Evolutionary conservation across 2,329 filamentous ascomycete genomes (phyloP).

Genomic region (Colletotrichum tropicicola): DNA sequence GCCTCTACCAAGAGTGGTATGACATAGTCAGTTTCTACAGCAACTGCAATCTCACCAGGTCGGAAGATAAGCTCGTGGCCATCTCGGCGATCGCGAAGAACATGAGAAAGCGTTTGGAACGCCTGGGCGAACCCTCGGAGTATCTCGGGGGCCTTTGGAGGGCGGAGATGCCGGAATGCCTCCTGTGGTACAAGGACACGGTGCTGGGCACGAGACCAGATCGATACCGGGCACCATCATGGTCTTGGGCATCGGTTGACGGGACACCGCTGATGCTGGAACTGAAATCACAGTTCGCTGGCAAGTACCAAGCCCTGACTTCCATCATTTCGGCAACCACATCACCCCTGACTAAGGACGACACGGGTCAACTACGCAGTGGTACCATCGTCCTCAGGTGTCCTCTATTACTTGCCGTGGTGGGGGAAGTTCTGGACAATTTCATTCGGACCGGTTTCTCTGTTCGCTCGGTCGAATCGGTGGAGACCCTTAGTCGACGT

Average conservation of each 20-base stretch:
- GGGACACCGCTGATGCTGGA: not conserved
- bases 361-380: not conserved
- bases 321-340: not conserved
- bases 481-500: no score
- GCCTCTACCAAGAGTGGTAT: no score
- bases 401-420: not conserved
- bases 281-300: not conserved
- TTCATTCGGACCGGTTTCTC: no score
- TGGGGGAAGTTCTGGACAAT: no score
- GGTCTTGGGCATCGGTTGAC: not conserved
- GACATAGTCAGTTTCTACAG: no score
- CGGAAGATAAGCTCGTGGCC: slow-evolving; percentile 36
- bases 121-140: slow-evolving; percentile 32
- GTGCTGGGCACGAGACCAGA: not conserved
- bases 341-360: not conserved
- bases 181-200: not conserved
- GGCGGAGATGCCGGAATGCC: not conserved
- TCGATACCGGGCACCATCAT: not conserved
- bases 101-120: slow-evolving; percentile 30
- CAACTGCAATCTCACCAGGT: slow-evolving; percentile 24
- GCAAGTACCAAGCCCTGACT: not conserved
- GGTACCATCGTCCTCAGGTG: not conserved
- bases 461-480: no score
- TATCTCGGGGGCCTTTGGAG: slow-evolving; percentile 40
- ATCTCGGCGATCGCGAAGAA: slow-evolving; percentile 33